Base-by-base conservation (phyloP, 208 protist genomes). In the Crithidia acanthocephali region DNA sequence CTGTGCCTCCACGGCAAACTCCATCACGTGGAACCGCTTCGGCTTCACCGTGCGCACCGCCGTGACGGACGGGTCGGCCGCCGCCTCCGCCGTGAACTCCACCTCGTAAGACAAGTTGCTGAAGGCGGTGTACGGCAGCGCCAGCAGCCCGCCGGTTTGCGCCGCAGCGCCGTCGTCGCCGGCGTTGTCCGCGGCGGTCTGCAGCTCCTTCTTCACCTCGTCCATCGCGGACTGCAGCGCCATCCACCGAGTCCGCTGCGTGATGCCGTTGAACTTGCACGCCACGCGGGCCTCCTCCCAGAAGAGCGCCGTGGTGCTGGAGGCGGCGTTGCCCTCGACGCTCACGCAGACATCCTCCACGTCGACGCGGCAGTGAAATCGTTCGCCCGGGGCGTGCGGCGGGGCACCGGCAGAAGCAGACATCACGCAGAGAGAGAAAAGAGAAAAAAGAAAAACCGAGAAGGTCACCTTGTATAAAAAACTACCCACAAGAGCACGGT, bases 201-300 rank as follows among this genome's bases (percentile, higher is more conserved):
- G 58, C 45, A 59, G 32, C 37, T 64, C 53, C n/a, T 50, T 30
- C 40, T 72, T 64, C 2, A 40, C 62, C 56, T 74, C 61, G n/a
- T 76, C 76, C 53, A 81, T 74, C 30, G 80, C 77, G n/a, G 77
- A 18, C 16, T 70, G 66, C 25, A 83, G 59, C 8, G 83, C 59
- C 32, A 88, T 66, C 86, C 86, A 92, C 16, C 86, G 80, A 27
- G 86, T 88, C 15, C 73, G 65, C 67, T 85, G 77, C 58, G 74
- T 78, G 4, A 83, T 63, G 61, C 83, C 86, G 64, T 81, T 73
- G 64, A 81, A 79, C 25, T 45, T 51, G 28, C 76, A 73, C 23
- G 68, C 67, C 16, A 88, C 68, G 6, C 81, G 47, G 1, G 84
- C 64, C 80, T 92, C 83, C 72, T 92, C 86, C 83, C 86, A 92